Evolutionary conservation across 352 stramenopile species (phyloP).

Genomic region (Globisporangium paddicum): DNA sequence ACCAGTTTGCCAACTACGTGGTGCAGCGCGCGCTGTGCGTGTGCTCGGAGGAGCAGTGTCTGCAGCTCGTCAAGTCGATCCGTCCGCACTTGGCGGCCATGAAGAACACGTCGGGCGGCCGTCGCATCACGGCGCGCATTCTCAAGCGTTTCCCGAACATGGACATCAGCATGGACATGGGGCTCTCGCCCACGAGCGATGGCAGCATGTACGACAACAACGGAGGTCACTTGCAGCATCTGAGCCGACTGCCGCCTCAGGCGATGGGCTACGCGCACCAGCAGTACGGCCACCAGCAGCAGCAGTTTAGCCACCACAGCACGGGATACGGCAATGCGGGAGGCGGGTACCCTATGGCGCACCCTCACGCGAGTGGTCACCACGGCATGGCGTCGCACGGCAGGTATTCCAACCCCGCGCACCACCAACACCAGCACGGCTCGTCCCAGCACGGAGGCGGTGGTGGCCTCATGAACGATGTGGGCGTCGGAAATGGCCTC

Average conservation of each 20-base stretch:
- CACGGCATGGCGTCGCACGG: constrained; percentile 7
- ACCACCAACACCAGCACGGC: constrained; percentile 30
- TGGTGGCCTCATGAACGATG: constrained; percentile 25
- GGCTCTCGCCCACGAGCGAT: constrained; percentile 22
- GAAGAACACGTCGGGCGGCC: constrained; percentile 93
- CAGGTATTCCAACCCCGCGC: constrained; percentile 21
- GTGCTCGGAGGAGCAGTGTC: constrained; percentile 91
- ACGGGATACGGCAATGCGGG: not conserved
- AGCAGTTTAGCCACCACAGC: constrained; percentile 8
- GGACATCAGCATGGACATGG: constrained; percentile 79
- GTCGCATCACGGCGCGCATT: constrained; percentile 95
- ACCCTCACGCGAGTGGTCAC: constrained; percentile 14
- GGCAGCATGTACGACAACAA: constrained; percentile 28
- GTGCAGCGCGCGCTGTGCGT: constrained; percentile 96
- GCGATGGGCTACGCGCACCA: constrained; percentile 9
- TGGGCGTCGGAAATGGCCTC: constrained; percentile 27
- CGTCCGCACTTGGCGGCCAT: constrained; percentile 93
- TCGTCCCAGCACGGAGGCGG: constrained; percentile 24
- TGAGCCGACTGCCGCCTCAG: constrained; percentile 6
- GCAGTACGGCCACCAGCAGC: constrained; percentile 5
- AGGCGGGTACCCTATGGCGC: constrained; percentile 2
- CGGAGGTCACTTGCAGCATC: constrained; percentile 6
- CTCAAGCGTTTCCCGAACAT: constrained; percentile 96
- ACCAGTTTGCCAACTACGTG: constrained; percentile 99
- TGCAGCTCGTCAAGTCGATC: constrained; percentile 94